These are phyloP conservation scores for Gypsophila paniculata DNA, from an alignment of 179 eudicot genomes.

Conservation along the genomic window DNA sequence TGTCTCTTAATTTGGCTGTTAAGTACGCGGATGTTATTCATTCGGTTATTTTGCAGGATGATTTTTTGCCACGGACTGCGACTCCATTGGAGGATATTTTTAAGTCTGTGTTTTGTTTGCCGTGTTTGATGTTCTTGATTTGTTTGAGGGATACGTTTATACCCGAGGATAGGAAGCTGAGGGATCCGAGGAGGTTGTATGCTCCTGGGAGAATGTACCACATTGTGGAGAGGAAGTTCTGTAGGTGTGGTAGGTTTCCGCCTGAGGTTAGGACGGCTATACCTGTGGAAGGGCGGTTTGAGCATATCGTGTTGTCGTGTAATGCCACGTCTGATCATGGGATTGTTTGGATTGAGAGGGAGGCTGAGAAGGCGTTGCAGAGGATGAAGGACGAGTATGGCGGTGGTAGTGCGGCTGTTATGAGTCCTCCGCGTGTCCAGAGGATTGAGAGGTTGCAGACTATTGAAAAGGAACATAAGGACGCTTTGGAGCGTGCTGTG, in stretches of 20 bases:
- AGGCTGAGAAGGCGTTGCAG: slow-evolving; percentile 65
- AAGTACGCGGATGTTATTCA: slow-evolving; percentile 87
- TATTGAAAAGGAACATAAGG: slow-evolving; percentile 60
- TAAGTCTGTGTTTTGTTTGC: slow-evolving; percentile 84
- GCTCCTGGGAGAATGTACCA: slow-evolving; percentile 97
- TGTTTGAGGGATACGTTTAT: slow-evolving; percentile 93
- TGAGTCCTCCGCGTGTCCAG: slow-evolving; percentile 53
- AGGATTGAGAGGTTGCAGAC: slow-evolving; percentile 56
- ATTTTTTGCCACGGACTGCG: slow-evolving; percentile 85
- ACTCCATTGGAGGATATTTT: slow-evolving; percentile 91
- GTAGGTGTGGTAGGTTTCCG: slow-evolving; percentile 93
- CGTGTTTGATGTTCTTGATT: slow-evolving; percentile 68
- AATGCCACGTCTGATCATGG: slow-evolving; percentile 84
- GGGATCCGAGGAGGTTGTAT: slow-evolving; percentile 86
- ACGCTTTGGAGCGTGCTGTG: slow-evolving; percentile 65
- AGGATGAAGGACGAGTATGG: slow-evolving; percentile 37
- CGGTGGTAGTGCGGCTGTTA: slow-evolving; percentile 26
- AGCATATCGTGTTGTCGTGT: slow-evolving; percentile 82
- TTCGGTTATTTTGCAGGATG: slow-evolving; percentile 82
- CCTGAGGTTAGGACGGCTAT: slow-evolving; percentile 94
- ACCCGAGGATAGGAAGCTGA: slow-evolving; percentile 70
- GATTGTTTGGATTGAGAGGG: slow-evolving; percentile 77
- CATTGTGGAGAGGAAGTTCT: slow-evolving; percentile 88
- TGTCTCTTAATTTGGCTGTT: slow-evolving; percentile 88
- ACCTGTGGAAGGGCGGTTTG: slow-evolving; percentile 90